Conservation (phyloP, 164 flowering plant genomes). For the Litsea cubeba region DNA sequence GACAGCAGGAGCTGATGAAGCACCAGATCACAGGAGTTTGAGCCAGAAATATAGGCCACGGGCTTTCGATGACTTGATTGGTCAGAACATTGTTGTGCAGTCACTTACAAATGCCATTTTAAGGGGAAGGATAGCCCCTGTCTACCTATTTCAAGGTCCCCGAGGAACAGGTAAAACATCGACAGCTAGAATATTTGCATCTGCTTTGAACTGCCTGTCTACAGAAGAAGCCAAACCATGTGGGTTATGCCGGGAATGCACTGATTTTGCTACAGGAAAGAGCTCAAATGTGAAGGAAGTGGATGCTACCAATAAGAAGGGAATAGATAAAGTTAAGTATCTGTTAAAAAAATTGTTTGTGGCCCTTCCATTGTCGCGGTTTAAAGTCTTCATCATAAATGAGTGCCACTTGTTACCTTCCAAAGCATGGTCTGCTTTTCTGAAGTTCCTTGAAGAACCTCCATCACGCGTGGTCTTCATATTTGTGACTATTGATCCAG, state of each 20-base stretch:
- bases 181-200: conserved; percentile 76
- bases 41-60: conserved; percentile 88
- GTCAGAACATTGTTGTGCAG: conserved; percentile 83
- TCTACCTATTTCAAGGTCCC: conserved; percentile 95
- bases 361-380: conserved; percentile 35
- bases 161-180: conserved; percentile 97
- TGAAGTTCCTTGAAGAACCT: conserved; percentile 78
- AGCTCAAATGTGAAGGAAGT: conserved; percentile 54
- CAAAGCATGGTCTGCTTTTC: conserved; percentile 74
- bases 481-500: conserved; percentile 77
- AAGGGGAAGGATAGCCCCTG: conserved; percentile 74
- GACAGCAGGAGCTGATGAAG: conserved; percentile 43
- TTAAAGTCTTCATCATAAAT: conserved; percentile 69
- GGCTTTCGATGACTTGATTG: conserved; percentile 78
- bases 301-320: conserved; percentile 69
- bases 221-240: conserved; percentile 73
- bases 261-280: conserved; percentile 55
- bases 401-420: conserved; percentile 89
- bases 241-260: conserved; percentile 79
- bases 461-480: conserved; percentile 65
- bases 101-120: conserved; percentile 66
- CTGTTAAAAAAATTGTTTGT: conserved; percentile 40
- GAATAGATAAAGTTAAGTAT: conserved; percentile 43
- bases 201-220: conserved; percentile 80
- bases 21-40: conserved; percentile 59